Conservation (phyloP, 805 yeast genomes). For the Candida vaughaniae region DNA sequence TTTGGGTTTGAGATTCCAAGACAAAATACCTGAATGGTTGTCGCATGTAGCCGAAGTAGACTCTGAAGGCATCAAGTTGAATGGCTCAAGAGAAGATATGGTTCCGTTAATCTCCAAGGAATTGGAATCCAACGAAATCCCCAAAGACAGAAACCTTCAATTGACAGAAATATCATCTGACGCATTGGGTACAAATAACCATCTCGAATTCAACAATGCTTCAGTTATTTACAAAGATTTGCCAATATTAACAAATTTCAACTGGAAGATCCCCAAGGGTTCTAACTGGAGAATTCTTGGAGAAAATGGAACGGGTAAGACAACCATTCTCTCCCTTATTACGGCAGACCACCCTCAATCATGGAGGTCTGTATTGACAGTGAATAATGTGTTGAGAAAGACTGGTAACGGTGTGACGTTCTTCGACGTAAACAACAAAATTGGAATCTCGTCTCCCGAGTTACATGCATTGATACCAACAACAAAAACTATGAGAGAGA, state of each 20-base stretch:
- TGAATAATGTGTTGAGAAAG: slow-evolving; percentile 65
- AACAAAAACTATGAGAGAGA: slow-evolving; percentile 48
- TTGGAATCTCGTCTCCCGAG: slow-evolving; percentile 92
- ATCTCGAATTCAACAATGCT: slow-evolving; percentile 55
- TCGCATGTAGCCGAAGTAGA: slow-evolving; percentile 67
- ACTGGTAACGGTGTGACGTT: slow-evolving; percentile 73
- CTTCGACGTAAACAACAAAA: slow-evolving; percentile 72
- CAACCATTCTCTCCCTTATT: slow-evolving; percentile 77
- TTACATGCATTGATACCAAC: slow-evolving; percentile 81
- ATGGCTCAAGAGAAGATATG: slow-evolving; percentile 45
- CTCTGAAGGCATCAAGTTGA: slow-evolving; percentile 48
- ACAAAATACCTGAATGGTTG: slow-evolving; percentile 76
- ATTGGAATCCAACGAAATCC: slow-evolving; percentile 5
- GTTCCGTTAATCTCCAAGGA: background rate
- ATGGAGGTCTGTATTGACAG: slow-evolving; percentile 69
- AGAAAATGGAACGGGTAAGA: slow-evolving; percentile 89
- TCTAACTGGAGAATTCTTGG: slow-evolving; percentile 90
- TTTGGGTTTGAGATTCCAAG: slow-evolving; percentile 76
- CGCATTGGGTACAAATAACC: slow-evolving; percentile 7
- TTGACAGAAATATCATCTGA: slow-evolving; percentile 7
- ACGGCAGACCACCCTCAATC: slow-evolving; percentile 98
- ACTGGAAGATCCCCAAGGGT: slow-evolving; percentile 67
- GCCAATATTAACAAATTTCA: slow-evolving; percentile 56
- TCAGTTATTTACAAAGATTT: slow-evolving; percentile 65
- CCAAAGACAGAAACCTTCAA: slow-evolving; percentile 15